These are phyloP conservation scores for Plasmodium knowlesi DNA, from an alignment of 169 alveolate genomes.

Conservation along the genomic window DNA sequence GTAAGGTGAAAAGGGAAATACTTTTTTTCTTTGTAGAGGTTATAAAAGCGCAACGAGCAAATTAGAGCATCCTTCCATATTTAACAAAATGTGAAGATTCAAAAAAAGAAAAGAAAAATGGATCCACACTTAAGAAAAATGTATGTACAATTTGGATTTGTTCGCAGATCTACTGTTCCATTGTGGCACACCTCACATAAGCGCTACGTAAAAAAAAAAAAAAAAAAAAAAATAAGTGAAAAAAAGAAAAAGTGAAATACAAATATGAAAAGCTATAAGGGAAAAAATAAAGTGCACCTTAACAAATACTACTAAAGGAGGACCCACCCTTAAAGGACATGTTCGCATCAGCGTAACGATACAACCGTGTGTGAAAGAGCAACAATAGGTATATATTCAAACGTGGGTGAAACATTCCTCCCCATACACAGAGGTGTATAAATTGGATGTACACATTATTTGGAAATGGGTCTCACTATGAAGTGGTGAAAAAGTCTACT, in stretches of 20 bases:
- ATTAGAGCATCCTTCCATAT: background rate
- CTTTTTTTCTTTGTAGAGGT: background rate
- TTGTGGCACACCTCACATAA: background rate
- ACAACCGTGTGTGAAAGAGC: background rate
- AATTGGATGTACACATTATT: background rate
- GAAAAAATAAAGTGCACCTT: background rate
- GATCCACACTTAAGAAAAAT: background rate
- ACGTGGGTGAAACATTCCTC: background rate
- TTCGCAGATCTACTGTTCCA: background rate
- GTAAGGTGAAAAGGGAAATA: background rate
- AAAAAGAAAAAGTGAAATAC: background rate
- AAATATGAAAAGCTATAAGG: background rate
- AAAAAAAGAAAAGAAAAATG: background rate
- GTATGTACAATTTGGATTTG: background rate
- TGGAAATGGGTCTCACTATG: background rate
- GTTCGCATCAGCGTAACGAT: background rate
- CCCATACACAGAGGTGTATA: background rate
- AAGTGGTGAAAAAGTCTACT: background rate
- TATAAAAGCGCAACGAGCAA: background rate
- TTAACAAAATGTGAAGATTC: background rate
- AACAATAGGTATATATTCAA: background rate
- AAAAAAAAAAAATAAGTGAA: background rate
- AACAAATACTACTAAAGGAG: background rate
- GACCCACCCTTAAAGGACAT: background rate
- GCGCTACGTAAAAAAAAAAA: background rate